These are phyloP conservation scores for Martensiomyces pterosporus DNA, from an alignment of 192 early-diverging fungal species.

Conservation along the genomic window DNA sequence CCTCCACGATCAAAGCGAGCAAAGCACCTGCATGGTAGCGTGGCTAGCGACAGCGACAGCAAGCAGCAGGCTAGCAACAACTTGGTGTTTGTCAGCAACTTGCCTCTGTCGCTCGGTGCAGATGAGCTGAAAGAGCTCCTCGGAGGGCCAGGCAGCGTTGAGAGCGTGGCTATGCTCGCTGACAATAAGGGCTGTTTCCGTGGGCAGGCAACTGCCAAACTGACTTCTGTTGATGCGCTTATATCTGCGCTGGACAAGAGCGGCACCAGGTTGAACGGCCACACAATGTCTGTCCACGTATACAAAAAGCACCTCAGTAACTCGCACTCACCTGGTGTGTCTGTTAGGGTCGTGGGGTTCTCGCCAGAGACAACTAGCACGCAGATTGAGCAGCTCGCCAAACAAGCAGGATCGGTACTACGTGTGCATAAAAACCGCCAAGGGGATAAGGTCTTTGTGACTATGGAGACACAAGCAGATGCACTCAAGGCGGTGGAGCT, in stretches of 20 bases:
- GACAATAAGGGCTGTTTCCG: slow-evolving; percentile 22
- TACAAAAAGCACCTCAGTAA: slow-evolving; percentile 14
- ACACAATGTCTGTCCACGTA: slow-evolving; percentile 28
- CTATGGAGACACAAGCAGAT: slow-evolving; percentile 20
- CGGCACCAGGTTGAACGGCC: slow-evolving; percentile 14
- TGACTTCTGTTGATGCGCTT: slow-evolving; percentile 13
- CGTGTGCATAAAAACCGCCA: slow-evolving; percentile 27
- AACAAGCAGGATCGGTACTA: slow-evolving; percentile 13
- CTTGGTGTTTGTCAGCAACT: slow-evolving; percentile 22
- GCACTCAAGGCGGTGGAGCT: slow-evolving; percentile 9
- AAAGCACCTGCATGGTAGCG: background rate
- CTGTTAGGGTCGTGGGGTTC: slow-evolving; percentile 30
- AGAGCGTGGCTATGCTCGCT: slow-evolving; percentile 8
- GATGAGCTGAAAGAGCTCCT: slow-evolving; percentile 15
- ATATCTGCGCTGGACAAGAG: slow-evolving; percentile 38
- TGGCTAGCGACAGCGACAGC: background rate
- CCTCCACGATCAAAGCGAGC: background rate
- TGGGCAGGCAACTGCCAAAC: slow-evolving; percentile 25
- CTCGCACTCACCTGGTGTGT: background rate
- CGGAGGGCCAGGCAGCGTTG: slow-evolving; percentile 9
- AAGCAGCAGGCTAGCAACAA: background rate
- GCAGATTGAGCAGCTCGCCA: slow-evolving; percentile 28
- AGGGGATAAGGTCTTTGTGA: slow-evolving; percentile 23
- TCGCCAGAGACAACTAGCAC: slow-evolving; percentile 33
- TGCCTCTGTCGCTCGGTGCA: slow-evolving; percentile 11